Evolutionary conservation across 306 rosid species (phyloP), one percentile per base, ranked within the genome.

Genomic region (Vigna mungo): DNA sequence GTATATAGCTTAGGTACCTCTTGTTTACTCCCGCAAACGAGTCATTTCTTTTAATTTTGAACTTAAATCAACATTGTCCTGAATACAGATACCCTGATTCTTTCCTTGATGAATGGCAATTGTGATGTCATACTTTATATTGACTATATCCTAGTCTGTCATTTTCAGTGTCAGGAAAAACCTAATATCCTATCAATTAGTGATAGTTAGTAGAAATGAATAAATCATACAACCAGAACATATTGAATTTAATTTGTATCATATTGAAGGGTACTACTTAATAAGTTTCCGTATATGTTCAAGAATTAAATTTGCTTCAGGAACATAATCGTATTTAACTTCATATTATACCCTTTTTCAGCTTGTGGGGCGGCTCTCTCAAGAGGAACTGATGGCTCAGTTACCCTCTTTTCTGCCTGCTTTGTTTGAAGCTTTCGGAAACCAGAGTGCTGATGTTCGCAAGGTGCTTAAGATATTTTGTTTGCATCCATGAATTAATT

Each of bases 371-470:
- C 87, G 88, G 84, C 91, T 96, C 17, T 89, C 99, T 39, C 92
- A 80, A 85, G 97, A 92, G 75, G 99, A 92, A 82, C 74, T 96
- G 82, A 88, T 91, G 96, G 76, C 89, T 79, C 97, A 91, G 73
- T 77, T 96, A 47, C 96, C 99, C 51, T 91, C 98, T 16, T 96
- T 96, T 86, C 84, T 96, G 82, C 99, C 99, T 81, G 88, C 98
- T 60, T 86, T 96, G 78, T 96, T 96, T 77, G 98, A 92, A 86
- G 99, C 98, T 21, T 96, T 96, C 72, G 98, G 99, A 81, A 91
- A 92, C 84, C 97, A 85, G 82, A 96, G 97, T 84, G 99, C 99
- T 3, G 99, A 96, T 80, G 97, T 96, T 75, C 97, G 99, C 46
- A 96, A 96, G 99, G 99, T 96, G 87, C 74, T 5, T 25, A 18